These are phyloP conservation scores for Boletus barrowsii DNA, from an alignment of 768 basidiomycete genomes.

Conservation along the genomic window DNA sequence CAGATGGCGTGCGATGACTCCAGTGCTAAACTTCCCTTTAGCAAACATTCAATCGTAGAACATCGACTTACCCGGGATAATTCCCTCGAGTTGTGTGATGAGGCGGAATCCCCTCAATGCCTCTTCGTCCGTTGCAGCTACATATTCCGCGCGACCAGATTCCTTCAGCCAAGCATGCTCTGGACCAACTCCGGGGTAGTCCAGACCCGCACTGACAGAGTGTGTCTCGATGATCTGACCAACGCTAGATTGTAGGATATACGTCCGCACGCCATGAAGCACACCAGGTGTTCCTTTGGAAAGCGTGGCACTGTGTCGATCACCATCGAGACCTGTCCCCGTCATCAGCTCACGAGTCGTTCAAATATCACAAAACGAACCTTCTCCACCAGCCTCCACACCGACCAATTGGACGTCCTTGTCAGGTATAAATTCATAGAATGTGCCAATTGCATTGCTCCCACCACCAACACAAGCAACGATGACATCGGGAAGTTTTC, in stretches of 20 bases:
- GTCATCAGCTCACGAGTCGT: slow-evolving; percentile 9
- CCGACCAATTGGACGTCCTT: slow-evolving; percentile 83
- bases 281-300: slow-evolving; percentile 91
- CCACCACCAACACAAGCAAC: slow-evolving; percentile 98
- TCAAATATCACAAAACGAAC: slow-evolving; percentile 36
- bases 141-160: slow-evolving; percentile 89
- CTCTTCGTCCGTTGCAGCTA: slow-evolving; percentile 90
- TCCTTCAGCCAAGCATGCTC: slow-evolving; percentile 99
- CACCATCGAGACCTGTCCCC: slow-evolving; percentile 65
- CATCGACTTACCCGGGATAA: slow-evolving; percentile 76
- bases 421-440: slow-evolving; percentile 94
- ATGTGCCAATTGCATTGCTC: slow-evolving; percentile 95
- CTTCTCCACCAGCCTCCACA: slow-evolving; percentile 98
- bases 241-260: slow-evolving; percentile 81
- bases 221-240: slow-evolving; percentile 98
- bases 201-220: slow-evolving; percentile 92
- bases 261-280: slow-evolving; percentile 93
- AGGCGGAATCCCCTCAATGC: slow-evolving; percentile 90
- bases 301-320: slow-evolving; percentile 89
- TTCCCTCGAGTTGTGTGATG: slow-evolving; percentile 91
- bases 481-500: slow-evolving; percentile 90
- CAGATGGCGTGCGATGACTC: slow-evolving; percentile 97
- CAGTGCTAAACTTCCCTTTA: slow-evolving; percentile 53
- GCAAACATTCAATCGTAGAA: not conserved
- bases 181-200: slow-evolving; percentile 97